A percentile compares a stretch with the other conserved stretches of the same genome.
Evolutionary conservation across 78 protist genomes (phyloP).

Genomic region (Tieghemostelium lacteum): DNA sequence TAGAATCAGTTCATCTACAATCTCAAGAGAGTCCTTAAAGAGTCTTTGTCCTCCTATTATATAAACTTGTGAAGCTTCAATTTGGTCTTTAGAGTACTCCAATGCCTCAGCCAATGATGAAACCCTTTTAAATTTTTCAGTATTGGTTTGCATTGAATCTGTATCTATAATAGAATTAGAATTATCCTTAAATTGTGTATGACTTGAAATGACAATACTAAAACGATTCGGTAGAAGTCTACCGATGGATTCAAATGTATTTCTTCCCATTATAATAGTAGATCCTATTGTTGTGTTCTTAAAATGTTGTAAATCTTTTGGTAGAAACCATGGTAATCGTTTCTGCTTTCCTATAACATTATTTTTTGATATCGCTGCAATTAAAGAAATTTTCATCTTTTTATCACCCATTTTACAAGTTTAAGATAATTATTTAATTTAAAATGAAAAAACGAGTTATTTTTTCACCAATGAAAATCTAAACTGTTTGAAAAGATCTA

Average conservation of each 20-base stretch:
- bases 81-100: neutral
- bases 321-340: neutral
- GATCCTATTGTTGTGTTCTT: neutral
- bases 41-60: neutral
- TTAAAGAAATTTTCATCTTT: neutral
- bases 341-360: slow-evolving; percentile 3
- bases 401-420: too few species aligned
- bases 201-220: neutral
- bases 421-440: too few species aligned
- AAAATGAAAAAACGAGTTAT: too few species aligned
- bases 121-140: neutral
- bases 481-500: too few species aligned
- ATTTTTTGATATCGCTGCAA: slow-evolving; percentile 4
- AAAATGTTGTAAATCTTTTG: neutral
- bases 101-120: neutral
- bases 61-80: neutral
- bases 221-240: slow-evolving; percentile 4
- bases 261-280: slow-evolving; percentile 15
- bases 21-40: neutral
- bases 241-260: slow-evolving; percentile 13
- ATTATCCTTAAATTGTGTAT: neutral
- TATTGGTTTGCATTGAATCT: neutral
- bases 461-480: too few species aligned
- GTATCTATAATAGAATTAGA: neutral
- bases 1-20: neutral